These are phyloP conservation scores for Fusarium sambucinum DNA, from an alignment of 2,329 filamentous ascomycete genomes.

Conservation along the genomic window DNA sequence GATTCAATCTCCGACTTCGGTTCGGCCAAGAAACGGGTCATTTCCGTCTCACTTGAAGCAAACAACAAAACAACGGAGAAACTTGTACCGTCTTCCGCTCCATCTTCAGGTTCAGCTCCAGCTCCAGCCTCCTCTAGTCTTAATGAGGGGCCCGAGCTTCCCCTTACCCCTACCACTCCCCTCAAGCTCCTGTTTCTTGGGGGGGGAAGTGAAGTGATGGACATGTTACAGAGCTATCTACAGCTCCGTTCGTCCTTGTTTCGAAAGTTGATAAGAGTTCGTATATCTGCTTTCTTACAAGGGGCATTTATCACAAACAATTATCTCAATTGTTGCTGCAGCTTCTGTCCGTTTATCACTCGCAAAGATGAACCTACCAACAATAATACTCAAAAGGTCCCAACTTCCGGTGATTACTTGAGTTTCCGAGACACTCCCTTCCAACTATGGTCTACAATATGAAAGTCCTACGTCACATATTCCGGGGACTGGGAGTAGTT, in stretches of 20 bases:
- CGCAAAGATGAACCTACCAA: not conserved
- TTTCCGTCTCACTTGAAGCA: slow-evolving; percentile 23
- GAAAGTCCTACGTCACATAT: slow-evolving; percentile 38
- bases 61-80: slow-evolving; percentile 30
- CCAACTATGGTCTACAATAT: slow-evolving; percentile 5
- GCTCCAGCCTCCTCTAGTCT: not conserved
- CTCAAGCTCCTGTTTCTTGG: slow-evolving; percentile 7
- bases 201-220: slow-evolving; percentile 22
- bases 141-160: slow-evolving; percentile 27
- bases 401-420: slow-evolving; percentile 7
- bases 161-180: not conserved
- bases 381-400: slow-evolving; percentile 17
- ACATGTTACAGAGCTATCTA: slow-evolving; percentile 34
- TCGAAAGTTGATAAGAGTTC: slow-evolving; percentile 18
- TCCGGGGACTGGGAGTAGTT: slow-evolving; percentile 16
- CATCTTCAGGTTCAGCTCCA: not conserved
- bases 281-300: slow-evolving; percentile 3
- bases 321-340: not conserved
- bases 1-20: slow-evolving; percentile 20
- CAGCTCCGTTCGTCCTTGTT: slow-evolving; percentile 38
- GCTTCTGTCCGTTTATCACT: no score
- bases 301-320: not conserved
- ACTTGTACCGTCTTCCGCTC: slow-evolving; percentile 28
- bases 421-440: slow-evolving; percentile 22
- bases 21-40: slow-evolving; percentile 10